These are phyloP conservation scores for Gracilaria gracilis DNA, from an alignment of 23 red algal genomes.

Conservation along the genomic window DNA sequence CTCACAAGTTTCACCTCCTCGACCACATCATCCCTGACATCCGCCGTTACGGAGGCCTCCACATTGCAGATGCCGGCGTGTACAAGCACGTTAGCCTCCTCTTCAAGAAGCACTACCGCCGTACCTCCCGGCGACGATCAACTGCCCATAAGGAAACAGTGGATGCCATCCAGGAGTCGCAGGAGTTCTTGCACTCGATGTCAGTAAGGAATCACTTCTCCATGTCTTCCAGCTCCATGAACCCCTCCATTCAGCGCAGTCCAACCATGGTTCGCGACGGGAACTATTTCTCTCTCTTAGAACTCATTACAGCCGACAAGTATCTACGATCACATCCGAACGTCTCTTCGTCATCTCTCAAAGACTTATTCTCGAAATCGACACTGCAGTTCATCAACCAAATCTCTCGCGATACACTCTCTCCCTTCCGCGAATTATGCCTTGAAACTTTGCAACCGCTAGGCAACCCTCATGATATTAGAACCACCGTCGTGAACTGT, in stretches of 20 bases:
- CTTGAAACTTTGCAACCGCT: background rate
- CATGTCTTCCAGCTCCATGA: background rate
- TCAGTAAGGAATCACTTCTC: background rate
- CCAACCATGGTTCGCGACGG: background rate
- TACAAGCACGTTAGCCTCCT: conserved; percentile 39
- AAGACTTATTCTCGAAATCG: background rate
- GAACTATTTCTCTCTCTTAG: background rate
- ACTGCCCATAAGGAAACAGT: conserved; percentile 15
- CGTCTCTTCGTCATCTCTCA: background rate
- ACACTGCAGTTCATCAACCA: background rate
- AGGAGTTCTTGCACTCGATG: background rate
- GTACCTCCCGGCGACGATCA: background rate
- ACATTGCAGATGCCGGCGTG: conserved; percentile 11
- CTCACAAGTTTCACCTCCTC: conserved; percentile 35
- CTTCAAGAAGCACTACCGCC: conserved; percentile 20
- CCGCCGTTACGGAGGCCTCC: background rate
- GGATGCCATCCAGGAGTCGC: background rate
- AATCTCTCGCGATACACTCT: background rate
- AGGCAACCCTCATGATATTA: background rate
- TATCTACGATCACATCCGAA: background rate
- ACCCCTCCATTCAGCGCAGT: background rate
- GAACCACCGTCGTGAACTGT: conserved; percentile 4
- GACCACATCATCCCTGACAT: conserved; percentile 23
- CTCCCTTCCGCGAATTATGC: background rate
- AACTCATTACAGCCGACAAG: background rate